phyloP scores from a whole-genome alignment of 306 rosid species.

The Rosa lucieae region DNA sequence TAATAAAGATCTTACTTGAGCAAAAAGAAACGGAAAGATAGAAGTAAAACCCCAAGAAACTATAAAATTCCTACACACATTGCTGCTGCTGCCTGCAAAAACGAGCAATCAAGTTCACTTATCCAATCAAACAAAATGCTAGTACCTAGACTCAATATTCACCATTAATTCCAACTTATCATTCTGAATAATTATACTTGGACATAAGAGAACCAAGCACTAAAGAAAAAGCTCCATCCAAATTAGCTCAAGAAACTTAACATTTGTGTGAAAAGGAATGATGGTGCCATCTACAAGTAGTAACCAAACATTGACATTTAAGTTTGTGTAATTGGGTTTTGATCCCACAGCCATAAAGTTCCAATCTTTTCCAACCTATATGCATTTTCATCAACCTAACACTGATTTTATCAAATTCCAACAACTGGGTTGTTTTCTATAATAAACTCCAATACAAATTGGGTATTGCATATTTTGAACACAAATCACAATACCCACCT shows the following conservation, averaged over 20 bases:
- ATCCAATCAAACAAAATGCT: slow-evolving; percentile 21
- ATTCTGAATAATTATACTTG: background rate
- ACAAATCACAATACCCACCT: slow-evolving; percentile 39
- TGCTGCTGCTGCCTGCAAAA: slow-evolving; percentile 90
- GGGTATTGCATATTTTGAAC: slow-evolving; percentile 18
- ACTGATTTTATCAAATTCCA: background rate
- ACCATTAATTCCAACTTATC: background rate
- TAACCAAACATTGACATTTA: background rate
- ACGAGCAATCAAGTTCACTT: slow-evolving; percentile 1
- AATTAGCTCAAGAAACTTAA: background rate
- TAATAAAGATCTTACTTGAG: slow-evolving; percentile 13
- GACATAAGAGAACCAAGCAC: background rate
- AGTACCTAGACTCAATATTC: background rate
- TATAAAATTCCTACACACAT: slow-evolving; percentile 74
- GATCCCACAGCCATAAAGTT: background rate
- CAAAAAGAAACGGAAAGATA: background rate
- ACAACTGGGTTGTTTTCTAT: background rate
- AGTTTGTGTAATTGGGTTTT: background rate
- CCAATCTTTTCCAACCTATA: background rate
- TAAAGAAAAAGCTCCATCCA: background rate
- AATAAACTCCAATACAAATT: slow-evolving; percentile 3
- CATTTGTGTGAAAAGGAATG: too few species aligned
- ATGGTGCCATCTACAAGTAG: background rate
- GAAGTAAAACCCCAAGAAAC: slow-evolving; percentile 18
- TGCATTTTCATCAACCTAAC: slow-evolving; percentile 16